Evolutionary conservation across 345 rosid genomes (phyloP).

Genomic region (Bruguiera gymnorhiza): DNA sequence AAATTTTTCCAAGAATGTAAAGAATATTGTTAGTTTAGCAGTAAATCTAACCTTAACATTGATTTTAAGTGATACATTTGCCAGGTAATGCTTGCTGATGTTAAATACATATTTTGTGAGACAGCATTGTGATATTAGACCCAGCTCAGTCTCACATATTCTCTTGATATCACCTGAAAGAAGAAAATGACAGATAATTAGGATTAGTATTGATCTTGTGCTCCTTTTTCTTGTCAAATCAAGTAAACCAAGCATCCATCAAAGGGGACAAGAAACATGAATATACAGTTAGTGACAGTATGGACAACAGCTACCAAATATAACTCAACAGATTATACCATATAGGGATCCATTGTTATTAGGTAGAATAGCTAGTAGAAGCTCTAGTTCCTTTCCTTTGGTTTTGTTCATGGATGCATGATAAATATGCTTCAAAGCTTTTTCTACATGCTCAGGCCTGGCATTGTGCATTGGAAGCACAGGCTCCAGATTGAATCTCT

Average conservation of each 20-base stretch:
- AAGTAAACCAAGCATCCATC: neutral
- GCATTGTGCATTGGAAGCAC: constrained; percentile 84
- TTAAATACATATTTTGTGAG: constrained; percentile 94
- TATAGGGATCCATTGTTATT: constrained; percentile 95
- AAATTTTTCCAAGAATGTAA: neutral
- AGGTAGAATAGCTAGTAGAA: constrained; percentile 81
- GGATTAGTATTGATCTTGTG: neutral
- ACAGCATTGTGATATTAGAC: constrained; percentile 93
- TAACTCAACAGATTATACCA: constrained; percentile 40
- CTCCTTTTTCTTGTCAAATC: neutral
- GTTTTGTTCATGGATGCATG: constrained; percentile 75
- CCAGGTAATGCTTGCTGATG: constrained; percentile 94
- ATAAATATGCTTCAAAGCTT: constrained; percentile 89
- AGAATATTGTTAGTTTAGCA: neutral
- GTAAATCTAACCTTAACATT: constrained; percentile 76
- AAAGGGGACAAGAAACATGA: too few species aligned
- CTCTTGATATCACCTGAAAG: constrained; percentile 87
- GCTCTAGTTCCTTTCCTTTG: constrained; percentile 96
- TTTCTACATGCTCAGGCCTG: constrained; percentile 95
- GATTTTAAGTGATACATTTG: constrained; percentile 94
- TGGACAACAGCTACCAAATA: neutral
- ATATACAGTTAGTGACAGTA: too few species aligned
- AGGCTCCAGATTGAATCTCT: constrained; percentile 94
- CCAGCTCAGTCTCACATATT: constrained; percentile 97
- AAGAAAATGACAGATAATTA: neutral